Conservation (phyloP, 148 eudicot species). For the Bassia scoparia region DNA sequence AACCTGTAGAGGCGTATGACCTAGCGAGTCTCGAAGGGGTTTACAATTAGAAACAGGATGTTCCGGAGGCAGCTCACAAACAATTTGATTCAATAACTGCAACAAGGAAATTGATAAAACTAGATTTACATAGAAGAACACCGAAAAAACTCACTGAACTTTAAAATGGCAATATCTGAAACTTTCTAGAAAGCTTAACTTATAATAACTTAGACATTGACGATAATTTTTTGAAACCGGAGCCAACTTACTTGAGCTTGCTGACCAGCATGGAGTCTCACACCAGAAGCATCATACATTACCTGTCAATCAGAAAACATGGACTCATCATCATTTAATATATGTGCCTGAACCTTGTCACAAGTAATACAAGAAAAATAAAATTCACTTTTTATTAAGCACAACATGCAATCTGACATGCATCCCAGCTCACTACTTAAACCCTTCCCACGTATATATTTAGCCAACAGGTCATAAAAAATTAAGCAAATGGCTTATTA, state of each 20-base stretch:
- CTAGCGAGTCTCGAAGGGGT: slow-evolving; percentile 69
- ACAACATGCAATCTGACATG: not conserved
- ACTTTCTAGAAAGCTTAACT: not conserved
- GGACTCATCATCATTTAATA: not conserved
- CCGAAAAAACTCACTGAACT: not conserved
- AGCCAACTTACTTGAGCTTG: slow-evolving; percentile 77
- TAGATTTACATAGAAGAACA: slow-evolving; percentile 9
- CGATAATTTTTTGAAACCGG: not conserved
- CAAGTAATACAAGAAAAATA: not conserved
- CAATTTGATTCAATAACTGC: slow-evolving; percentile 41
- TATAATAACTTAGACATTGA: not conserved
- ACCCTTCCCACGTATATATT: not conserved
- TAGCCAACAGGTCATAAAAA: not conserved
- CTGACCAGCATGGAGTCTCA: slow-evolving; percentile 86
- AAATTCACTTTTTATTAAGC: not conserved
- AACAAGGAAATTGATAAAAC: slow-evolving; percentile 7
- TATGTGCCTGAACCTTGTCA: not conserved
- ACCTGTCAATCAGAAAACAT: slow-evolving; percentile 38
- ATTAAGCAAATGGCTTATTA: not conserved
- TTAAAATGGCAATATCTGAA: not conserved
- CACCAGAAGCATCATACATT: slow-evolving; percentile 86
- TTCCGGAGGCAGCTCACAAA: slow-evolving; percentile 77
- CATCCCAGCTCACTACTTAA: not conserved
- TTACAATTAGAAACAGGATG: slow-evolving; percentile 61
- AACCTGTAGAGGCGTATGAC: slow-evolving; percentile 78